Evolutionary conservation across 768 basidiomycete species (phyloP).

Genomic region (Nevesoporus exiguus): DNA sequence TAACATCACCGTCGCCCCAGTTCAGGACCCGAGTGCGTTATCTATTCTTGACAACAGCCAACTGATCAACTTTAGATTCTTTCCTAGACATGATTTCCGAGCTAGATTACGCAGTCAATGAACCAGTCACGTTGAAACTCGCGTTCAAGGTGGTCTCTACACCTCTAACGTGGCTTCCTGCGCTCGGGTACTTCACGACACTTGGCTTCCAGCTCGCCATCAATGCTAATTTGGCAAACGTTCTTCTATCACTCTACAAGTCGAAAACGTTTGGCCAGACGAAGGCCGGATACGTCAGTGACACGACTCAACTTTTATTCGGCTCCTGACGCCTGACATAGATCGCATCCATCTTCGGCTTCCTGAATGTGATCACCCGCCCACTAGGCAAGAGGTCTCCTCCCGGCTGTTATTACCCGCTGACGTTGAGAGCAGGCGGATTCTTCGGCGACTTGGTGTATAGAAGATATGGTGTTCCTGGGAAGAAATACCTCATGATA

Average conservation of each 20-base stretch:
- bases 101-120: constrained; percentile 1
- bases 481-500: constrained; percentile 5
- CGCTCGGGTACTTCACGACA: constrained; percentile 4
- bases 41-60: not conserved
- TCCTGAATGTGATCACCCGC: constrained; percentile 2
- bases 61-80: not conserved
- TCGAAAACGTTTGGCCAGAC: constrained; percentile 2
- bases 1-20: constrained; percentile 12
- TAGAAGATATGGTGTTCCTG: constrained; percentile 4
- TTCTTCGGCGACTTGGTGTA: constrained; percentile 6
- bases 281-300: constrained; percentile 8
- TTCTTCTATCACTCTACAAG: constrained; percentile 1
- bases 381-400: not conserved
- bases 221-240: constrained; percentile 3
- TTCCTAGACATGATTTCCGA: constrained; percentile 16
- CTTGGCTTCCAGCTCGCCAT: constrained; percentile 5
- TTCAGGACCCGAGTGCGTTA: not conserved
- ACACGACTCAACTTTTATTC: not conserved
- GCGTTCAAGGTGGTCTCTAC: not conserved
- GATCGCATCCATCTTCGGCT: constrained; percentile 3
- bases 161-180: constrained; percentile 6
- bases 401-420: not conserved
- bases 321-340: not conserved
- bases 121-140: not conserved
- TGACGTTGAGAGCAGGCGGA: constrained; percentile 1